A percentile compares a stretch with the other conserved stretches of the same genome.
These are phyloP conservation scores for Metschnikowia dekortorum DNA, from an alignment of 805 yeast genomes.

Conservation along the genomic window DNA sequence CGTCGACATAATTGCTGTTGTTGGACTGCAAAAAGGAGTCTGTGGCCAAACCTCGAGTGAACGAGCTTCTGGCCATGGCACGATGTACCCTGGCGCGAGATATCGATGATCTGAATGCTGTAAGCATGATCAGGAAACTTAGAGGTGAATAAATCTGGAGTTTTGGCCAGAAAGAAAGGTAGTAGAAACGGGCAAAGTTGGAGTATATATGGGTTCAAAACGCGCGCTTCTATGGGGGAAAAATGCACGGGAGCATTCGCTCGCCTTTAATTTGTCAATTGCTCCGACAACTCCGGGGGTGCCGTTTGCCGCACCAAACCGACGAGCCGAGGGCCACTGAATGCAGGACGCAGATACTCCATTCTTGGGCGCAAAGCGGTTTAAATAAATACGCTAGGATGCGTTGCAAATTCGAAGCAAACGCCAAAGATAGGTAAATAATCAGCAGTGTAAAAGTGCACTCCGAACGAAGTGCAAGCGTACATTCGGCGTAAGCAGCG, in stretches of 20 bases:
- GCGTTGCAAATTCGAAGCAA: too few species aligned
- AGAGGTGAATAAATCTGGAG: background rate
- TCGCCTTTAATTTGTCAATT: conserved; percentile 13
- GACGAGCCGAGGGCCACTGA: background rate
- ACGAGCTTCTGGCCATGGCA: conserved; percentile 20
- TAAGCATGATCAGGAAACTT: conserved; percentile 30
- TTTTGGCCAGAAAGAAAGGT: conserved; percentile 3
- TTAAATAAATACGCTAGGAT: too few species aligned
- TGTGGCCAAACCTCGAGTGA: conserved; percentile 30
- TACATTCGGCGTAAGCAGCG: too few species aligned
- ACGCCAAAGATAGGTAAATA: too few species aligned
- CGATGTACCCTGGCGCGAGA: conserved; percentile 33
- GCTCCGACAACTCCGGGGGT: conserved; percentile 13
- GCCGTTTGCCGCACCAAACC: conserved; percentile 4
- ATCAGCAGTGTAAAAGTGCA: too few species aligned
- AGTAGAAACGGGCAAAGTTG: background rate
- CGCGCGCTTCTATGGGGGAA: conserved; percentile 2
- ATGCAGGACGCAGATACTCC: background rate
- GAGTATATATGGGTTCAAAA: conserved; percentile 1
- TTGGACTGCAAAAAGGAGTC: conserved; percentile 82
- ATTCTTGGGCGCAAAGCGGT: too few species aligned
- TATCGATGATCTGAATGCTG: conserved; percentile 37
- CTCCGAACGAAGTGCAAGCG: too few species aligned
- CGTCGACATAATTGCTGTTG: conserved; percentile 91
- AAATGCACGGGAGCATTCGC: conserved; percentile 8